Conservation (phyloP, 371 early-diverging fungal genomes). For the Circinella umbellata region DNA sequence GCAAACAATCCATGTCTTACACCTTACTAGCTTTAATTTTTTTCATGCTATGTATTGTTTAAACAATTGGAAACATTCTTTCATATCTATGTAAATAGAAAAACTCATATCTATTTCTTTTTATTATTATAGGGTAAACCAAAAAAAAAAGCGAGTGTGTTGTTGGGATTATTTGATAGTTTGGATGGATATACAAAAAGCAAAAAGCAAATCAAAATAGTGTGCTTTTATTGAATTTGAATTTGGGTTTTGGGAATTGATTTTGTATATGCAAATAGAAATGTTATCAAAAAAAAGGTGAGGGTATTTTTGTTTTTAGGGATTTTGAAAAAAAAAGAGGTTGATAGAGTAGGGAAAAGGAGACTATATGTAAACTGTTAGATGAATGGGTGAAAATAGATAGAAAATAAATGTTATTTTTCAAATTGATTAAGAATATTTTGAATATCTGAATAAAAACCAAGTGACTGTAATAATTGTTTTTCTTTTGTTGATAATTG, state of each 20-base stretch:
- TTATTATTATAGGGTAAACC: too few relatives aligned
- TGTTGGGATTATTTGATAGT: too few relatives aligned
- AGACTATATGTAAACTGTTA: background rate
- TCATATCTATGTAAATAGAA: background rate
- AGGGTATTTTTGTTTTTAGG: too few relatives aligned
- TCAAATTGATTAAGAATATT: conserved; percentile 14
- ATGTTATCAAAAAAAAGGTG: too few relatives aligned
- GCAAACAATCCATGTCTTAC: conserved; percentile 7
- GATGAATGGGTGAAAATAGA: too few relatives aligned
- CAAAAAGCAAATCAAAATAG: too few relatives aligned
- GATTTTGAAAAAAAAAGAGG: conserved; percentile 13
- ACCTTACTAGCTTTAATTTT: background rate
- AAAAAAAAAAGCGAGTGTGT: too few relatives aligned
- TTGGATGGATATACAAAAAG: too few relatives aligned
- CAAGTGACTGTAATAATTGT: conserved; percentile 27
- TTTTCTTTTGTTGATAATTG: conserved; percentile 23
- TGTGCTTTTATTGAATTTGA: too few relatives aligned
- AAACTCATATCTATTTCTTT: too few relatives aligned
- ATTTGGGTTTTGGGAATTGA: too few relatives aligned
- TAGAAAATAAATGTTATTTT: background rate
- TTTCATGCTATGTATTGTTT: background rate
- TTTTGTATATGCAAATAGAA: too few relatives aligned
- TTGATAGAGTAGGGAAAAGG: background rate
- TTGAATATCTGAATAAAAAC: conserved; percentile 34
- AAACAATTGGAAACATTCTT: conserved; percentile 6